Conservation (phyloP, 495 filamentous ascomycete genomes). For the Daldinia decipiens region DNA sequence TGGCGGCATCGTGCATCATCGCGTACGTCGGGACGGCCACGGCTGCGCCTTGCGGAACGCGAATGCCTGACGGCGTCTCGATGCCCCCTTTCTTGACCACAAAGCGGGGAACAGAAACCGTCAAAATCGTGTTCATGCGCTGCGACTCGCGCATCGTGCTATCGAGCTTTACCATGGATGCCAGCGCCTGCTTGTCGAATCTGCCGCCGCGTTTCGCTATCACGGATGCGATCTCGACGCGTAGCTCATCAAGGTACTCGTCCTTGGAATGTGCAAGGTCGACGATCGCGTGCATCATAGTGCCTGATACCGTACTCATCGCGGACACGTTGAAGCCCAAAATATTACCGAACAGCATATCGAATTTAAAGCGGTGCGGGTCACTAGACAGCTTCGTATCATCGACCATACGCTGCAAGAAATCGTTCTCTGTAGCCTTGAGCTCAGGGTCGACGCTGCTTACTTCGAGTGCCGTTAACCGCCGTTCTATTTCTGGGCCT, state of each 20-base stretch:
- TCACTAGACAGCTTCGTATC: constrained; percentile 47
- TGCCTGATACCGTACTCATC: constrained; percentile 62
- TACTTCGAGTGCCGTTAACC: too few relatives aligned
- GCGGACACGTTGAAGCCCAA: constrained; percentile 60
- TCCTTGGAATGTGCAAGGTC: constrained; percentile 58
- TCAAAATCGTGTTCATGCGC: constrained; percentile 49
- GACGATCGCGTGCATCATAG: constrained; percentile 55
- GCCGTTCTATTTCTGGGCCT: too few relatives aligned
- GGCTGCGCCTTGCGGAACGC: constrained; percentile 37
- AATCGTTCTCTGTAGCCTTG: constrained; percentile 45
- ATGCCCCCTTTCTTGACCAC: constrained; percentile 49
- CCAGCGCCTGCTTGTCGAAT: constrained; percentile 58
- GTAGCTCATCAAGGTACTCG: constrained; percentile 39
- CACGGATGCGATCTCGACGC: constrained; percentile 61
- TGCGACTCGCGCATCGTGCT: constrained; percentile 50
- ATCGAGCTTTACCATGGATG: constrained; percentile 56
- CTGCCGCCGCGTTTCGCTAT: constrained; percentile 44
- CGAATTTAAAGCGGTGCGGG: constrained; percentile 39
- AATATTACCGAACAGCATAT: constrained; percentile 48
- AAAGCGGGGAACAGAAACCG: constrained; percentile 42
- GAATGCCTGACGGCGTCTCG: constrained; percentile 49
- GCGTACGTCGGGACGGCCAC: constrained; percentile 39
- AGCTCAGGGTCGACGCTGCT: too few relatives aligned
- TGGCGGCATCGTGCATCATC: constrained; percentile 37
- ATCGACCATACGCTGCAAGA: constrained; percentile 53